Percentiles rank a stretch among this genome's conserved stretches.
Conservation (phyloP, 2,329 filamentous ascomycete genomes). For the Fusarium buxicola region DNA sequence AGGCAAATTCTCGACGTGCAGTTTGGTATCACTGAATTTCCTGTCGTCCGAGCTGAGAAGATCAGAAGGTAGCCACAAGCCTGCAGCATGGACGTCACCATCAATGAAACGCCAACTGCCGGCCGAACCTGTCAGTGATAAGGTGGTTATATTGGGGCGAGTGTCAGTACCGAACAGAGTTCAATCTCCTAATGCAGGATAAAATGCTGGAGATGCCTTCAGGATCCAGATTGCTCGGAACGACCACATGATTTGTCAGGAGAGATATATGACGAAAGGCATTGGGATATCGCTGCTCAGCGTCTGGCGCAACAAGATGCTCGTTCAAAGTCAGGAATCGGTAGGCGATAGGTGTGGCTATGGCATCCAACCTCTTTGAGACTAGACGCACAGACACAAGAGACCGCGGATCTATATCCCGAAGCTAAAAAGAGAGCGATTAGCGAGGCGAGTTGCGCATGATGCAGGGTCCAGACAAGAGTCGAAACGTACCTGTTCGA, state of each 20-base stretch:
- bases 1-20: conserved; percentile 57
- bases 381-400: conserved; percentile 52
- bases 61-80: conserved; percentile 54
- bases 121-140: conserved; percentile 21
- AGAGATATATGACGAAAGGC: conserved; percentile 52
- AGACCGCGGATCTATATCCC: conserved; percentile 51
- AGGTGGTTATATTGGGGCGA: neutral
- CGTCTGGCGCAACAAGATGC: conserved; percentile 50
- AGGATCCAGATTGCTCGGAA: conserved; percentile 56
- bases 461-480: neutral
- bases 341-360: conserved; percentile 59
- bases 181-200: conserved; percentile 51
- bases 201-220: conserved; percentile 52
- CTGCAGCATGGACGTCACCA: conserved; percentile 38
- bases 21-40: conserved; percentile 45
- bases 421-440: conserved; percentile 49
- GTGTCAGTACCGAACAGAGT: conserved; percentile 54
- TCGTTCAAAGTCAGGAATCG: conserved; percentile 53
- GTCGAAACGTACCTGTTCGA: conserved; percentile 53
- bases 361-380: conserved; percentile 55
- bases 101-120: conserved; percentile 56
- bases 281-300: conserved; percentile 49
- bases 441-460: conserved; percentile 20
- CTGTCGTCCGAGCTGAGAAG: conserved; percentile 51
- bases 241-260: conserved; percentile 56